A percentile compares a stretch with the other conserved stretches of the same genome.
Conservation (phyloP, 2,329 filamentous ascomycete genomes). For the Ceratocystiopsis sp. region DNA sequence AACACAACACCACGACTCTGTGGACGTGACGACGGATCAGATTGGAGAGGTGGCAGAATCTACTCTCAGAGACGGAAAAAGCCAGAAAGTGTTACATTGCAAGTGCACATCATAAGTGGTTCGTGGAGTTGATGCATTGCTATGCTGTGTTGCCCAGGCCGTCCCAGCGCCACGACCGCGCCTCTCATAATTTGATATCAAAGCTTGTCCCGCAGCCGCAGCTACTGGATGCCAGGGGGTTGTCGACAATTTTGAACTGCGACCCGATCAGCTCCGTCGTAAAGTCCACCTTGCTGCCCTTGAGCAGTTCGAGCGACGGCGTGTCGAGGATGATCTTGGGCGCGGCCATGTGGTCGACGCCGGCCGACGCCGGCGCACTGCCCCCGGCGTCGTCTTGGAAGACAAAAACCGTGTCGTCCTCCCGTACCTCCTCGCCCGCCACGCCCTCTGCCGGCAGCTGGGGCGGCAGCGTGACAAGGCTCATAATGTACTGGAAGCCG, state of each 20-base stretch:
- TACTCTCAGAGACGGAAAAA: too few species aligned
- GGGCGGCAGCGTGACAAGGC: constrained; percentile 47
- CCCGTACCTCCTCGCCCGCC: constrained; percentile 20
- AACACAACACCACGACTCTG: too few species aligned
- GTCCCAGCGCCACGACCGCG: too few species aligned
- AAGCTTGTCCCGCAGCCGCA: constrained; percentile 97
- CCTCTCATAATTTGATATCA: constrained; percentile 54
- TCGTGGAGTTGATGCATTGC: too few species aligned
- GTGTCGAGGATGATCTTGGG: constrained; percentile 83
- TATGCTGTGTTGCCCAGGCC: too few species aligned
- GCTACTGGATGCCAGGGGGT: constrained; percentile 78
- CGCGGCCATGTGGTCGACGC: constrained; percentile 15
- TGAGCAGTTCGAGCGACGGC: constrained; percentile 71
- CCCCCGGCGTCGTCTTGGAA: constrained; percentile 38
- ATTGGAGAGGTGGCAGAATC: too few species aligned
- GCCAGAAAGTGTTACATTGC: too few species aligned
- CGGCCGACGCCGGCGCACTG: constrained; percentile 17
- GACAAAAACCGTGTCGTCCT: constrained; percentile 82
- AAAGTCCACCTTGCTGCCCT: constrained; percentile 90
- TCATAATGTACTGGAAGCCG: constrained; percentile 96
- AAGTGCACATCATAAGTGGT: too few species aligned
- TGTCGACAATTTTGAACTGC: constrained; percentile 93
- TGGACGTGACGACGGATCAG: too few species aligned
- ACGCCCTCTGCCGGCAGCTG: constrained; percentile 13
- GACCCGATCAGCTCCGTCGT: constrained; percentile 79